phyloP scores from a whole-genome alignment of 352 stramenopile species.

The Ophiocytium majus region DNA sequence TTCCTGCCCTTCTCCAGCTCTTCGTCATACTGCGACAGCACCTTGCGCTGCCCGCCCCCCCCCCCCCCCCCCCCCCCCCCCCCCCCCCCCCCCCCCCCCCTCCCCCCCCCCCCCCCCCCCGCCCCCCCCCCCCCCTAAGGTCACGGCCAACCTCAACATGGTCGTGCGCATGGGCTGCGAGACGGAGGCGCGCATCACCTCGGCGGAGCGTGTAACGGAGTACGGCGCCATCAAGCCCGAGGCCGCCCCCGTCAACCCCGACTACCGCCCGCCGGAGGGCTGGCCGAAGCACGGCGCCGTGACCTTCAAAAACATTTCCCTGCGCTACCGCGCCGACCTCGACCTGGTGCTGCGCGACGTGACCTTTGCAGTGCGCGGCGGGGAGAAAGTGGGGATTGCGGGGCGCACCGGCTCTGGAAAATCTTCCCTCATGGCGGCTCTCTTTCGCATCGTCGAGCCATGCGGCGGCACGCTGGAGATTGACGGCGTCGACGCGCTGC shows the following conservation, averaged over 20 bases:
- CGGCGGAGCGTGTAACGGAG: slow-evolving; percentile 41
- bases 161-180: slow-evolving; percentile 44
- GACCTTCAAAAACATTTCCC: slow-evolving; percentile 22
- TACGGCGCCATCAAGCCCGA: slow-evolving; percentile 32
- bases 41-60: slow-evolving; percentile 27
- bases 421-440: slow-evolving; percentile 81
- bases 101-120: not conserved
- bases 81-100: slow-evolving; percentile 15
- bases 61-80: no score
- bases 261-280: slow-evolving; percentile 39
- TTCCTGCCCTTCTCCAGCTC: slow-evolving; percentile 59
- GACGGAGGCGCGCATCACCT: slow-evolving; percentile 49
- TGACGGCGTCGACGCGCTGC: slow-evolving; percentile 77
- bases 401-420: slow-evolving; percentile 89
- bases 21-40: slow-evolving; percentile 83
- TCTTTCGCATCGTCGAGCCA: slow-evolving; percentile 83
- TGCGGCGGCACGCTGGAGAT: slow-evolving; percentile 73
- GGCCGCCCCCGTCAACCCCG: slow-evolving; percentile 27
- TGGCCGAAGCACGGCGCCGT: slow-evolving; percentile 33
- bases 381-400: slow-evolving; percentile 69
- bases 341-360: slow-evolving; percentile 71
- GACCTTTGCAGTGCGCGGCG: slow-evolving; percentile 59
- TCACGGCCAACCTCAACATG: slow-evolving; percentile 49
- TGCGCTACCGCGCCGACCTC: slow-evolving; percentile 66
- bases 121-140: slow-evolving; percentile 12